phyloP scores from a whole-genome alignment of 306 rosid genomes.

The Inga leiocalycina region DNA sequence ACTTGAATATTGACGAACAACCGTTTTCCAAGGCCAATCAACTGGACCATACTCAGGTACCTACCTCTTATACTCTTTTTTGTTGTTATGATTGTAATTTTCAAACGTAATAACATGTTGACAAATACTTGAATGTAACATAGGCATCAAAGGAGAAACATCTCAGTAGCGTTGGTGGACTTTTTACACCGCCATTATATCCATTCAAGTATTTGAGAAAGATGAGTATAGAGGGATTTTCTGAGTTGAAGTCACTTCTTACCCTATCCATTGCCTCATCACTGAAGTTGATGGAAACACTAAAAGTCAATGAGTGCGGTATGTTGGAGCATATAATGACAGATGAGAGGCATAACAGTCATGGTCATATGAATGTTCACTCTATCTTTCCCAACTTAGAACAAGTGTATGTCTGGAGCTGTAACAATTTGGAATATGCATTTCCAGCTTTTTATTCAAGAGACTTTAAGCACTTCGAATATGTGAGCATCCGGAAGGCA shows the following conservation, averaged over 20 bases:
- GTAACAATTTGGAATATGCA: no score
- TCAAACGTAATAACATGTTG: background rate
- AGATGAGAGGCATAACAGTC: background rate
- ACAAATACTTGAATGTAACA: background rate
- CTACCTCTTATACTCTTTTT: background rate
- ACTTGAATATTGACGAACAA: background rate
- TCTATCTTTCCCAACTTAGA: no score
- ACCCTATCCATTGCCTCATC: constrained; percentile 11
- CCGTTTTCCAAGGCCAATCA: background rate
- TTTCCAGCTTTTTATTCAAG: no score
- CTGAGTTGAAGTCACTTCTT: constrained; percentile 13
- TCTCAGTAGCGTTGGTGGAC: background rate
- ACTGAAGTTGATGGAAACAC: constrained; percentile 16
- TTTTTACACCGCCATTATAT: background rate
- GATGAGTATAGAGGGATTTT: background rate
- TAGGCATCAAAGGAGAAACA: constrained; percentile 9
- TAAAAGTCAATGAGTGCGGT: background rate
- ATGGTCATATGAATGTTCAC: no score
- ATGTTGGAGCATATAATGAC: background rate
- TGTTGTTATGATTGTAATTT: background rate
- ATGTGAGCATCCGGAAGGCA: no score
- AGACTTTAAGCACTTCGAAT: no score
- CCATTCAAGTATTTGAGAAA: background rate
- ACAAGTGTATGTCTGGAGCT: no score
- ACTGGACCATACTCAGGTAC: background rate